phyloP scores from a whole-genome alignment of 2,329 filamentous ascomycete species.

The Neonectria faginata region DNA sequence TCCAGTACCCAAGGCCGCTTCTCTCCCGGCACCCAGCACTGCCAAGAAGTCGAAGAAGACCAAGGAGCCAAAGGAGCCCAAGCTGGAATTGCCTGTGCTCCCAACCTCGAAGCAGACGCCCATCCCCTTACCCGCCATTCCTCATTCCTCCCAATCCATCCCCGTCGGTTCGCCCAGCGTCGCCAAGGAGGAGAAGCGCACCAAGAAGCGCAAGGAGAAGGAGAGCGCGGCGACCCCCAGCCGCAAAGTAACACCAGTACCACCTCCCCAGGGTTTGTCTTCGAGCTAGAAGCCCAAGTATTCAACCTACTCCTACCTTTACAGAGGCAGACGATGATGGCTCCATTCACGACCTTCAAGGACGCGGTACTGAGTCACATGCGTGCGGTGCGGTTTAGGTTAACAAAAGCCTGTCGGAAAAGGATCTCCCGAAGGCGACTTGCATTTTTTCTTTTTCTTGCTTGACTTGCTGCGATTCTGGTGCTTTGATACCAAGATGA shows the following conservation, averaged over 20 bases:
- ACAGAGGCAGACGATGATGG: conserved; percentile 8
- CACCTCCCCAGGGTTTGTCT: conserved; percentile 37
- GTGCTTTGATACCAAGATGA: conserved; percentile 43
- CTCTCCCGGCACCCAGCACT: conserved; percentile 36
- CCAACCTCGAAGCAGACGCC: conserved; percentile 47
- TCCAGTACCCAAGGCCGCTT: conserved; percentile 40
- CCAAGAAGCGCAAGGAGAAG: conserved; percentile 48
- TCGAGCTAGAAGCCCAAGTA: conserved; percentile 39
- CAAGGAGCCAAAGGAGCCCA: conserved; percentile 47
- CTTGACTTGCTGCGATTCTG: conserved; percentile 30
- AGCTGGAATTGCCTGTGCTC: conserved; percentile 31
- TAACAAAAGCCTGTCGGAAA: conserved; percentile 11
- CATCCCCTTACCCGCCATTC: conserved; percentile 51
- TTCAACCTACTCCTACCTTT: conserved; percentile 13
- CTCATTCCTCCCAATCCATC: conserved; percentile 46
- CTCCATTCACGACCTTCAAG: background rate
- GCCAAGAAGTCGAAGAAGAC: conserved; percentile 42
- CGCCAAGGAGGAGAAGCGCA: conserved; percentile 46
- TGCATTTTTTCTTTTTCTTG: conserved; percentile 30
- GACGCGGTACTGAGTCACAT: background rate
- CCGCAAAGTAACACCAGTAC: conserved; percentile 46
- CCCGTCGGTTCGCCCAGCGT: conserved; percentile 40
- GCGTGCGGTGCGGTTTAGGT: background rate
- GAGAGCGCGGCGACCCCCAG: conserved; percentile 36
- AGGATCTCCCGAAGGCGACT: conserved; percentile 5